phyloP scores from a whole-genome alignment of 2,329 filamentous ascomycete species.

The Xylaria sp. region DNA sequence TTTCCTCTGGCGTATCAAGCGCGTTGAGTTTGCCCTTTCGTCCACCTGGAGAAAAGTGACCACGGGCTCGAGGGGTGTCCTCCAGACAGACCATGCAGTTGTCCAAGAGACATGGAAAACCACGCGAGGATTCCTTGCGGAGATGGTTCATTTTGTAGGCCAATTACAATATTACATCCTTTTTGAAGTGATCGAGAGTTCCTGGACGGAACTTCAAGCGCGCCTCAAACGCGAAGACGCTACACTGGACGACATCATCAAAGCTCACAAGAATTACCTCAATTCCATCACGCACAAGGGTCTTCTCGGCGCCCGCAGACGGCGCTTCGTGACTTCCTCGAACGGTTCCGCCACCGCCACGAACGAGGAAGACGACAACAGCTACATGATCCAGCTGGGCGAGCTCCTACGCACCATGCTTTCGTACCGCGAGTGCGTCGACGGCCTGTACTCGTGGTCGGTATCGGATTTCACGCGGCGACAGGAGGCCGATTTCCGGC shows the following conservation, averaged over 20 bases:
- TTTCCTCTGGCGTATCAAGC: conserved; percentile 97
- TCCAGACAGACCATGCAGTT: conserved; percentile 75
- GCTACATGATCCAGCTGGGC: conserved; percentile 90
- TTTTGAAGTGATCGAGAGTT: conserved; percentile 97
- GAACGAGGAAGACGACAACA: conserved; percentile 73
- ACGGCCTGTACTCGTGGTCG: conserved; percentile 93
- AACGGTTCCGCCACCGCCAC: conserved; percentile 50
- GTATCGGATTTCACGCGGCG: conserved; percentile 92
- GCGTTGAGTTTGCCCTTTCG: conserved; percentile 91
- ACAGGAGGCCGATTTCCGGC: conserved; percentile 79
- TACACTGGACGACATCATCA: conserved; percentile 94
- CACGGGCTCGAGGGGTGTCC: conserved; percentile 91
- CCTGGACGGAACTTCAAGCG: conserved; percentile 89
- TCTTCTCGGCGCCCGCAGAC: conserved; percentile 77
- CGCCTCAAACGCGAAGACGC: conserved; percentile 85
- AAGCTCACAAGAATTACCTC: conserved; percentile 89
- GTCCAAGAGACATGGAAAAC: conserved; percentile 87
- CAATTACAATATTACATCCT: conserved; percentile 99
- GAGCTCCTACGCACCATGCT: conserved; percentile 96
- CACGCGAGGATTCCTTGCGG: conserved; percentile 86
- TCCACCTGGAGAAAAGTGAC: conserved; percentile 95
- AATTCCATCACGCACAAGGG: conserved; percentile 96
- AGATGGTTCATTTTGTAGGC: conserved; percentile 98
- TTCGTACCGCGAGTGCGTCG: conserved; percentile 89
- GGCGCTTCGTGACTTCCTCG: conserved; percentile 56